phyloP scores from a whole-genome alignment of 176 grass and related monocot genomes.

The Oropetium thomaeum region DNA sequence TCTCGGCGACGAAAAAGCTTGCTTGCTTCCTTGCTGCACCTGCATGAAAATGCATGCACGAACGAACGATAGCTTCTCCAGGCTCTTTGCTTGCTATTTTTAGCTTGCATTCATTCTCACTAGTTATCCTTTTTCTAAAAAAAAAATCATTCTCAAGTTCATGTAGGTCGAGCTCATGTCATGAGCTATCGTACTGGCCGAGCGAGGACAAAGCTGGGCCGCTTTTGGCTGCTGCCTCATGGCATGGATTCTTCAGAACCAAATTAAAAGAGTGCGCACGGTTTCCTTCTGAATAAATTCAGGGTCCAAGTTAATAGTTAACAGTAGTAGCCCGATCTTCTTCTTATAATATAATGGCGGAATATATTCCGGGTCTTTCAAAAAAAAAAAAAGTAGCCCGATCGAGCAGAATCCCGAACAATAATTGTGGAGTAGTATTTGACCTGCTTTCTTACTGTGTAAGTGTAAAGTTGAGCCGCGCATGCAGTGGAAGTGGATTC shows the following conservation, averaged over 20 bases:
- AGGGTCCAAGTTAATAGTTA: background rate
- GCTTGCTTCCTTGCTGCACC: no score
- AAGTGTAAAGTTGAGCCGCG: slow-evolving; percentile 20
- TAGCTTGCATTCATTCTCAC: no score
- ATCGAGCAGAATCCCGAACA: slow-evolving; percentile 1
- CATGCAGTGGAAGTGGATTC: slow-evolving; percentile 14
- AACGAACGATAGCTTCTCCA: background rate
- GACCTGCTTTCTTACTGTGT: slow-evolving; percentile 15
- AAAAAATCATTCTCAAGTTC: background rate
- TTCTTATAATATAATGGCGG: no score
- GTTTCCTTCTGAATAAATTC: slow-evolving; percentile 4
- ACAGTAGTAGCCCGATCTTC: no score
- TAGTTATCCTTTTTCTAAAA: no score
- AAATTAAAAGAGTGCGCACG: no score
- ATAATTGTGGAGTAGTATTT: slow-evolving; percentile 23
- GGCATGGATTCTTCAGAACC: slow-evolving; percentile 25
- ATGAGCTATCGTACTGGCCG: background rate
- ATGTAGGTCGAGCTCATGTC: slow-evolving; percentile 25
- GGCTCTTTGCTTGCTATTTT: background rate
- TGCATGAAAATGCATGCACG: background rate
- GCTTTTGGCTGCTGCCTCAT: background rate
- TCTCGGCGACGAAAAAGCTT: background rate
- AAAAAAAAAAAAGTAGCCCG: no score
- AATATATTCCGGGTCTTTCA: no score
- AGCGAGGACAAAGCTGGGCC: background rate